Conservation (phyloP, 208 protist species). For the Herpetomonas samuelpessoai region DNA sequence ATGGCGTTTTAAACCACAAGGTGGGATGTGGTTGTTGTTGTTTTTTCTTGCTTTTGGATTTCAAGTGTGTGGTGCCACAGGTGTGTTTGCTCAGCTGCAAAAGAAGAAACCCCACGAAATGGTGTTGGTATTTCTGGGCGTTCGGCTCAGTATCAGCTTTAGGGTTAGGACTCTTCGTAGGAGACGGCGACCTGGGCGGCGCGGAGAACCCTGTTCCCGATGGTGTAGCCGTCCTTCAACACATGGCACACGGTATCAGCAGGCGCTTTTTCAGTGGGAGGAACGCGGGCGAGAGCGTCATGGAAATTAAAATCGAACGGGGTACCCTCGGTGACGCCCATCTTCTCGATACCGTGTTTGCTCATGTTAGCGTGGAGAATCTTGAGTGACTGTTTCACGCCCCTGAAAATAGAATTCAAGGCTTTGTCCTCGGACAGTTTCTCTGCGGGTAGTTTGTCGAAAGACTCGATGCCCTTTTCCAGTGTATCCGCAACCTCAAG, state of each 20-base stretch:
- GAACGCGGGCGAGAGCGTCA: constrained; percentile 85
- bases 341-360: constrained; percentile 86
- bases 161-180: constrained; percentile 16
- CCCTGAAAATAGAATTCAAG: constrained; percentile 66
- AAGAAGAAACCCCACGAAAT: background rate
- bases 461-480: constrained; percentile 82
- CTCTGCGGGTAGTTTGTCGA: constrained; percentile 38
- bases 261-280: constrained; percentile 44
- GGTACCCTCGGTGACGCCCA: constrained; percentile 59
- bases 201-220: constrained; percentile 84
- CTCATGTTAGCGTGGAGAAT: constrained; percentile 83
- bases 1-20: too few species aligned
- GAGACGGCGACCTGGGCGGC: constrained; percentile 90
- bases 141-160: background rate
- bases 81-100: background rate
- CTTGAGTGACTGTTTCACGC: constrained; percentile 83
- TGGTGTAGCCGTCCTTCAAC: constrained; percentile 90
- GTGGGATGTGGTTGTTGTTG: too few species aligned
- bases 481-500: constrained; percentile 92
- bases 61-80: too few species aligned
- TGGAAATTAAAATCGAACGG: constrained; percentile 91
- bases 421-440: constrained; percentile 62
- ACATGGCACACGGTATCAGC: constrained; percentile 68
- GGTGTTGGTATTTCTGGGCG: background rate
- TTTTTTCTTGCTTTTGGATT: background rate